Percentiles rank a stretch among this genome's conserved stretches.
Evolutionary conservation across 2,329 filamentous ascomycete species (phyloP).

Genomic region (Paraconiothyrium brasiliense): DNA sequence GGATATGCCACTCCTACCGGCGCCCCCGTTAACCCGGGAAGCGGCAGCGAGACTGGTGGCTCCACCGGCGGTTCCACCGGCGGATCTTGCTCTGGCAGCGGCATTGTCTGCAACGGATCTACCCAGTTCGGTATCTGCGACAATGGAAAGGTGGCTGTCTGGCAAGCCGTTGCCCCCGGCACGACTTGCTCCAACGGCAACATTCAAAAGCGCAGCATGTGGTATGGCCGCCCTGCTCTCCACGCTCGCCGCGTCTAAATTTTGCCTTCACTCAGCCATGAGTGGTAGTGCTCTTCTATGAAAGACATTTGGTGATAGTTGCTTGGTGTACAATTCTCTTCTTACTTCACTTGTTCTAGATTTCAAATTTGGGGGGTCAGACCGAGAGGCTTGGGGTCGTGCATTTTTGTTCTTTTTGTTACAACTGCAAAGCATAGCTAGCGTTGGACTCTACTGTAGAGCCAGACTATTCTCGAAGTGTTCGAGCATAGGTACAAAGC

Average conservation of each 20-base stretch:
- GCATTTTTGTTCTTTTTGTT: neutral
- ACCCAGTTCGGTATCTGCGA: conserved; percentile 56
- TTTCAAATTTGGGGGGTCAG: conserved; percentile 7
- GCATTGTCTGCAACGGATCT: conserved; percentile 52
- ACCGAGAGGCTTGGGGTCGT: conserved; percentile 15
- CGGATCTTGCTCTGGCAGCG: conserved; percentile 45
- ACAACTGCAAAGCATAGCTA: conserved; percentile 10
- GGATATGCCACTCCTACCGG: conserved; percentile 20
- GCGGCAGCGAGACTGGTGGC: conserved; percentile 5
- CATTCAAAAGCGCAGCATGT: conserved; percentile 45
- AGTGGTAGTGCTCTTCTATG: conserved; percentile 6
- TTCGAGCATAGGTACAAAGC: conserved; percentile 18
- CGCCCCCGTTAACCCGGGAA: conserved; percentile 17
- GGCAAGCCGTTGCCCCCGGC: conserved; percentile 54
- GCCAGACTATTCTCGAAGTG: conserved; percentile 18
- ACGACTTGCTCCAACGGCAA: conserved; percentile 55
- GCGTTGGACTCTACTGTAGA: conserved; percentile 4
- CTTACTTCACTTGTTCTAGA: conserved; percentile 11
- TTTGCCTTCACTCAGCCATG: neutral
- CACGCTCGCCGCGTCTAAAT: conserved; percentile 20
- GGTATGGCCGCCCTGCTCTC: conserved; percentile 43
- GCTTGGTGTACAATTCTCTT: conserved; percentile 19
- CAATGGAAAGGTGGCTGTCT: conserved; percentile 50
- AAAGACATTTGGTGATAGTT: conserved; percentile 10
- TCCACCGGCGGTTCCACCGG: conserved; percentile 20